Percentiles rank a stretch among this genome's conserved stretches.
Conservation (phyloP, 2,329 filamentous ascomycete genomes). For the Colletotrichum sp. region DNA sequence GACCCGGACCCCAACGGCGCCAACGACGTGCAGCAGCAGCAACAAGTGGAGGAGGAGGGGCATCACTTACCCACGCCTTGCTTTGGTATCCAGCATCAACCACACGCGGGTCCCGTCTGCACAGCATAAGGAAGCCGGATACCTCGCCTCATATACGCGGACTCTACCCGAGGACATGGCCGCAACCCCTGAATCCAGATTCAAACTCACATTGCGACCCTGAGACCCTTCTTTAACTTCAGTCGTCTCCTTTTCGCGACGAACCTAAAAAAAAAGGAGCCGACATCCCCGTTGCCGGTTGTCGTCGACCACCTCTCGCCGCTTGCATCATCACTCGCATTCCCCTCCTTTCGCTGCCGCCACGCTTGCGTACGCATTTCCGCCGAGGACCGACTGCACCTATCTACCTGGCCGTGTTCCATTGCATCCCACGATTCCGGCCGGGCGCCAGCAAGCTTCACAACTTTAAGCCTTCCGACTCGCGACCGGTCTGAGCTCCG, state of each 20-base stretch:
- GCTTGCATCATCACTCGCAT: background rate
- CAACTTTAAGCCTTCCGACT: background rate
- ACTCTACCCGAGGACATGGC: constrained; percentile 10
- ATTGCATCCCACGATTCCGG: background rate
- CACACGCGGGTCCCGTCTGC: background rate
- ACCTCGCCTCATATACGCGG: constrained; percentile 7
- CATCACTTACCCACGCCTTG: background rate
- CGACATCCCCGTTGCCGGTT: background rate
- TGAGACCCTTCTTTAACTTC: constrained; percentile 5
- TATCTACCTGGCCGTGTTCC: background rate
- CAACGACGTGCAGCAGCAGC: background rate
- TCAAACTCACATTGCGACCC: constrained; percentile 3
- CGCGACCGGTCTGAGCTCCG: background rate
- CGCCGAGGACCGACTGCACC: background rate
- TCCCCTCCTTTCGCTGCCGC: background rate
- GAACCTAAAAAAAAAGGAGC: background rate
- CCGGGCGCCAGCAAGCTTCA: background rate
- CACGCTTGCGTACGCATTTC: background rate
- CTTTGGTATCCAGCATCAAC: background rate
- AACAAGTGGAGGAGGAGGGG: background rate
- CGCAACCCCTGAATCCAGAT: constrained; percentile 5
- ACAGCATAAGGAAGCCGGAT: background rate
- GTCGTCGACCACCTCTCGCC: background rate
- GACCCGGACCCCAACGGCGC: background rate
- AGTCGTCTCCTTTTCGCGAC: background rate